Base-by-base conservation (phyloP, 2,329 filamentous ascomycete genomes). In the Pyrenochaeta sp. region DNA sequence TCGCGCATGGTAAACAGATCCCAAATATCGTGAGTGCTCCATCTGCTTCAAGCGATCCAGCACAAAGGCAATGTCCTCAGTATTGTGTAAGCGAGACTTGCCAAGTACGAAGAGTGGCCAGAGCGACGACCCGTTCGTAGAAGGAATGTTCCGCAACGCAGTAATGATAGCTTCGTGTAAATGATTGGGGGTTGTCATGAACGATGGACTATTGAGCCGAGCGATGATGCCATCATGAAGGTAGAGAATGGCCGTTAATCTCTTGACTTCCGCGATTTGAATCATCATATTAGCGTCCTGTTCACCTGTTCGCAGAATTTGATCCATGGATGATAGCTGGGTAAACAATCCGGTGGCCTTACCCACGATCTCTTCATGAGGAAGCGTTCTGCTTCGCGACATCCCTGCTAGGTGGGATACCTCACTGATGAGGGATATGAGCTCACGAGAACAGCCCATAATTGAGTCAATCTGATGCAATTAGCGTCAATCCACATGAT, bases 401-500 rank as follows among this genome's bases (percentile, higher is more conserved):
- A 40, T 22, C 2, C 36, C 21, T 17, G 13, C 29, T 6, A 34
- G 7, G n/a, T 40, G 28, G 4, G 29, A 19, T n/a, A n/a, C n/a
- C n/a, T n/a, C n/a, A 24, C 54, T 56, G 7, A 69, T 60, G 10
- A 60, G 24, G 10, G 48, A 56, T 48, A 68, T 63, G n/a, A 68
- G 45, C 4, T 58, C 51, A 5, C 65, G 56, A 17, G 64, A 67
- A 35, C 65, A 67, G 19, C 64, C 65, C 53, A 69, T 67, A 6
- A 65, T 40, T 10, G 58, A 52, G 45, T 67, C 65, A 30, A 68
- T 61, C 60, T 67, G 20, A 61, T 41, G 26, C 55, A 26, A 13
- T 65, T 58, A 23, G 48, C 51, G 5, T 54, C 54, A 15, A 59
- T 31, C 61, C 61, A 63, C n/a, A n/a, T n/a, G n/a, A n/a, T n/a